Evolutionary conservation across 2,329 filamentous ascomycete genomes (phyloP).

Genomic region (Diaporthe longicolla): DNA sequence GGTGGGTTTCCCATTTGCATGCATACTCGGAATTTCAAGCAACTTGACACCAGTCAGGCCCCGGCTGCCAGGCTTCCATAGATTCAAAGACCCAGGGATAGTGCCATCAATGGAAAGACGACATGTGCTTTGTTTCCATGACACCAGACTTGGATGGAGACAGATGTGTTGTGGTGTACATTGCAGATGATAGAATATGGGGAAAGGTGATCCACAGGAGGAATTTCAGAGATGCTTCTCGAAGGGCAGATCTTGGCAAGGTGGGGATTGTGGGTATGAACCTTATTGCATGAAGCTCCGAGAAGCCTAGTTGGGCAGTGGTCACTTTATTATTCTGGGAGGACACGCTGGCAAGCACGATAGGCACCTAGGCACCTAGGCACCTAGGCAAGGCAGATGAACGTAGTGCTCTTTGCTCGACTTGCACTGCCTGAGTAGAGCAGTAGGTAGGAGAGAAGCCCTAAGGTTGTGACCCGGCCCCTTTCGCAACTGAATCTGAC

Average conservation of each 20-base stretch:
- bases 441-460: neutral
- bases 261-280: slow-evolving; percentile 18
- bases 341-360: slow-evolving; percentile 41
- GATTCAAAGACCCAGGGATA: neutral
- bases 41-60: neutral
- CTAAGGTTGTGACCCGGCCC: neutral
- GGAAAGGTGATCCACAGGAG: neutral
- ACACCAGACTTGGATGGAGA: neutral
- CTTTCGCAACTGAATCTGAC: neutral
- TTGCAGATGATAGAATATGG: neutral
- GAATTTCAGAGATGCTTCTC: slow-evolving; percentile 41
- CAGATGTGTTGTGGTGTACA: neutral
- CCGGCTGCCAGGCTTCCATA: neutral
- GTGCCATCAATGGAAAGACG: neutral
- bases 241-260: slow-evolving; percentile 30
- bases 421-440: no score
- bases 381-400: neutral
- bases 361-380: neutral
- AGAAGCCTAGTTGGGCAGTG: slow-evolving; percentile 6
- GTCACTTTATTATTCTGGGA: slow-evolving; percentile 8
- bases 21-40: neutral
- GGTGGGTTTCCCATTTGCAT: neutral
- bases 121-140: neutral
- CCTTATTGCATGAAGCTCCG: slow-evolving; percentile 29
- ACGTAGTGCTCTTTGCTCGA: no score